Conservation (phyloP, 108 stramenopile genomes). For the Thalassiosira profunda region DNA sequence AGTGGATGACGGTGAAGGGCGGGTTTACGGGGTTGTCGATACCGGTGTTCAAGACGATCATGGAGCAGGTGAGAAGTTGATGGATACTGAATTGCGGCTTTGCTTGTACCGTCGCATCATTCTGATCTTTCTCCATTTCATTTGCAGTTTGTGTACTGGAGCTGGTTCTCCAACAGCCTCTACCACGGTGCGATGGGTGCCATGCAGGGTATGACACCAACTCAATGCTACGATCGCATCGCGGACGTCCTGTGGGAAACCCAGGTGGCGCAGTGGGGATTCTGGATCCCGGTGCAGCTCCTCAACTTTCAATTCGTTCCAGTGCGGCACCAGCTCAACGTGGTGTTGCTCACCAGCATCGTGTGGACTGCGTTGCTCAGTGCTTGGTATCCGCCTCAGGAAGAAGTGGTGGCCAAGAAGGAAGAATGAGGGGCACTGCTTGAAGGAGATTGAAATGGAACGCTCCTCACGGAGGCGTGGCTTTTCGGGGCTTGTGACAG, state of each 20-base stretch:
- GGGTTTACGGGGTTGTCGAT: slow-evolving; percentile 57
- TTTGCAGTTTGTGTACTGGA: slow-evolving; percentile 81
- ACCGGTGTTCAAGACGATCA: slow-evolving; percentile 79
- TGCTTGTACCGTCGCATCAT: not conserved
- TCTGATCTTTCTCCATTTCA: slow-evolving; percentile 1
- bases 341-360: slow-evolving; percentile 75
- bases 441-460: too few species aligned
- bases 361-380: slow-evolving; percentile 85
- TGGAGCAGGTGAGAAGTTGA: slow-evolving; percentile 68
- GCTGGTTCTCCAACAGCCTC: slow-evolving; percentile 76
- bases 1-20: slow-evolving; percentile 71
- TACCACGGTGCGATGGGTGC: slow-evolving; percentile 87
- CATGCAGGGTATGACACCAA: slow-evolving; percentile 62
- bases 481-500: too few species aligned
- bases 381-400: slow-evolving; percentile 80
- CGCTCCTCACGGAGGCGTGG: too few species aligned
- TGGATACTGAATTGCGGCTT: not conserved
- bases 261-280: slow-evolving; percentile 41
- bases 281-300: slow-evolving; percentile 78
- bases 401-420: slow-evolving; percentile 27
- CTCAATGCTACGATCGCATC: slow-evolving; percentile 65
- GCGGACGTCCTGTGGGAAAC: slow-evolving; percentile 42
- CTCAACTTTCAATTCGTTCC: slow-evolving; percentile 81
- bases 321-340: slow-evolving; percentile 83
- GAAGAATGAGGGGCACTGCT: too few species aligned